Conservation (phyloP, 2,329 filamentous ascomycete genomes). For the Pseudogymnoascus sp. region DNA sequence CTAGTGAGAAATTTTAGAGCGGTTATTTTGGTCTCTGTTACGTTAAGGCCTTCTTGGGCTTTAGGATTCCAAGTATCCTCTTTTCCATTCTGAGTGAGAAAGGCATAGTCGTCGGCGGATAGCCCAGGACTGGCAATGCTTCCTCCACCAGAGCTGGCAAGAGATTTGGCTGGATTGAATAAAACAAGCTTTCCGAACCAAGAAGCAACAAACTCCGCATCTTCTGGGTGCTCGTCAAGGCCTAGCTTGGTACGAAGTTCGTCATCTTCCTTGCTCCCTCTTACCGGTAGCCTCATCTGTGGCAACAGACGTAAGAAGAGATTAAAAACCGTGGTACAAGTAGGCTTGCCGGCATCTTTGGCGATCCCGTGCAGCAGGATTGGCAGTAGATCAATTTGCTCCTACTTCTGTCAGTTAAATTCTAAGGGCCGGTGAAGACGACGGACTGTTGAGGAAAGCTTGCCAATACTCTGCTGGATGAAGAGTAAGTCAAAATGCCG, state of each 20-base stretch:
- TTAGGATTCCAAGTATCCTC: slow-evolving; percentile 61
- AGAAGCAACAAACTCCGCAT: slow-evolving; percentile 65
- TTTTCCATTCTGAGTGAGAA: slow-evolving; percentile 60
- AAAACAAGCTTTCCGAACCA: slow-evolving; percentile 75
- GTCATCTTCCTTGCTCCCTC: slow-evolving; percentile 72
- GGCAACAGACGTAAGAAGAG: slow-evolving; percentile 71
- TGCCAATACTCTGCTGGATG: slow-evolving; percentile 72
- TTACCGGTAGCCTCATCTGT: slow-evolving; percentile 62
- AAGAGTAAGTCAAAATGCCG: slow-evolving; percentile 85
- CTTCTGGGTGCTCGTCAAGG: slow-evolving; percentile 52
- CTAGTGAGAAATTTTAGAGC: slow-evolving; percentile 69
- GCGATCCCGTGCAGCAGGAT: slow-evolving; percentile 61
- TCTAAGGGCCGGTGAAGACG: slow-evolving; percentile 31
- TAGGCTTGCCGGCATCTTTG: slow-evolving; percentile 47
- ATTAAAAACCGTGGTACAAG: slow-evolving; percentile 66
- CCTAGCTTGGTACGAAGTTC: slow-evolving; percentile 59
- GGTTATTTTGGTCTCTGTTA: slow-evolving; percentile 63
- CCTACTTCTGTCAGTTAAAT: slow-evolving; percentile 33
- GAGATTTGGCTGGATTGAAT: slow-evolving; percentile 34
- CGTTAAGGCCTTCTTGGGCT: slow-evolving; percentile 52
- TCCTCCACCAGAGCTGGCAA: not conserved
- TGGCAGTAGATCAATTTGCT: slow-evolving; percentile 67
- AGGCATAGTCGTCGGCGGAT: slow-evolving; percentile 57
- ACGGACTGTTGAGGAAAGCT: slow-evolving; percentile 42
- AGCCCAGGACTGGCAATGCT: slow-evolving; percentile 45